Evolutionary conservation across 2,329 filamentous ascomycete species (phyloP), one percentile per base, ranked within the genome.

Genomic region (Diplodia scrobiculata): DNA sequence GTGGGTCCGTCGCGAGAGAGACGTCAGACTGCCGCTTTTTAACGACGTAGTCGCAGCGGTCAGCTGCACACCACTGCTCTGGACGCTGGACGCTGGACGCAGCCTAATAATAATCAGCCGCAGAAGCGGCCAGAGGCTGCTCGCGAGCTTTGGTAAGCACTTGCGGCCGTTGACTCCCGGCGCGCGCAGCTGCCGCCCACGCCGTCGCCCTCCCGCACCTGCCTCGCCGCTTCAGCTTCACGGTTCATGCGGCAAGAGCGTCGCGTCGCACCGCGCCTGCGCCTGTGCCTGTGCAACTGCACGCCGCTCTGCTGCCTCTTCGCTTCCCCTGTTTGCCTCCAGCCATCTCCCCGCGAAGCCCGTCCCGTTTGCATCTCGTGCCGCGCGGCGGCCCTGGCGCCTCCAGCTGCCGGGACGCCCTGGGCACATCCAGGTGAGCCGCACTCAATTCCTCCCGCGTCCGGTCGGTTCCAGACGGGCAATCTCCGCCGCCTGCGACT

Each of bases 11-110:
- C 58, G 58, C 38, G 13, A 36, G 25, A 47, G 58, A 50, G 58
- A 62, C 58, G 58, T 62, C 58, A 62, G 55, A 60, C 55, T 60
- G 55, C 55, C 55, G 21, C 5, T 27, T 62, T 62, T 62, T 62
- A 36, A 48, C 38, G 17, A 9, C 13, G n/a, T 11, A 11, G 32
- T 41, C n/a, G 34, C 27, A 21, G 41, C 32, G 54, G 54, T 59
- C 54, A 59, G 29, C 52, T 55, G 52, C 54, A n/a, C 17, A n/a
- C 14, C 48, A 25, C 17, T 55, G 21, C 14, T 25, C 3, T 25
- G 29, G 21, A 21, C 14, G 52, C 3, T 25, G 29, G 21, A 21
- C 14, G 52, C 34, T 38, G 32, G 27, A 60, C 48, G 55, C 55
- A 60, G 55, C n/a, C 27, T 62, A n/a, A 47, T 50, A 50, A 62